Evolutionary conservation across 495 filamentous ascomycete species (phyloP).

Genomic region (Penicillium desertorum): DNA sequence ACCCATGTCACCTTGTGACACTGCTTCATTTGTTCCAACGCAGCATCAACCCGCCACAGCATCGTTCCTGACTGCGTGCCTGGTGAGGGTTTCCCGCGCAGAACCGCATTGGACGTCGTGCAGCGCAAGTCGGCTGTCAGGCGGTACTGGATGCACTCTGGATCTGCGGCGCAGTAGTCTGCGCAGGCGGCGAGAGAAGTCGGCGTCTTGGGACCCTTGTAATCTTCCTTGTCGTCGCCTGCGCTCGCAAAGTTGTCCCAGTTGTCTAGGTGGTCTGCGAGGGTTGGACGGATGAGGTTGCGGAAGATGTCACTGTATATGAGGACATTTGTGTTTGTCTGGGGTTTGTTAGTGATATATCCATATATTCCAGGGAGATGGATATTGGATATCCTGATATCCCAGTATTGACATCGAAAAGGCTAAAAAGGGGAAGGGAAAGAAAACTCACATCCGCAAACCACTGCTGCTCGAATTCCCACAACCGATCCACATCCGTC

Average conservation of each 20-base stretch:
- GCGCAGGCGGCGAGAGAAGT: constrained; percentile 36
- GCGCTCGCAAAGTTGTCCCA: constrained; percentile 34
- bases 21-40: constrained; percentile 16
- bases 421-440: background rate
- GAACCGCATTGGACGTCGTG: constrained; percentile 23
- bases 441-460: constrained; percentile 22
- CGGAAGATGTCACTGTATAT: constrained; percentile 30
- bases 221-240: constrained; percentile 12
- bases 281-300: constrained; percentile 23
- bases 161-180: constrained; percentile 32
- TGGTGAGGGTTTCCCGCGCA: constrained; percentile 17
- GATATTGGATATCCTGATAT: background rate
- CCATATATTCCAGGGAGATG: background rate
- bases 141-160: constrained; percentile 43
- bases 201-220: constrained; percentile 13
- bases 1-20: constrained; percentile 18
- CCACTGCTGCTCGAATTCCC: constrained; percentile 45
- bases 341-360: background rate
- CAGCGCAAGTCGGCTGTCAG: constrained; percentile 32
- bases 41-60: constrained; percentile 32
- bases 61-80: constrained; percentile 32
- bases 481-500: constrained; percentile 38
- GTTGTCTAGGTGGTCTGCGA: constrained; percentile 18
- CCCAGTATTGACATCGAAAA: background rate
- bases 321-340: constrained; percentile 20